phyloP scores from a whole-genome alignment of 2,329 filamentous ascomycete genomes.

The Acrocalymma vagum region DNA sequence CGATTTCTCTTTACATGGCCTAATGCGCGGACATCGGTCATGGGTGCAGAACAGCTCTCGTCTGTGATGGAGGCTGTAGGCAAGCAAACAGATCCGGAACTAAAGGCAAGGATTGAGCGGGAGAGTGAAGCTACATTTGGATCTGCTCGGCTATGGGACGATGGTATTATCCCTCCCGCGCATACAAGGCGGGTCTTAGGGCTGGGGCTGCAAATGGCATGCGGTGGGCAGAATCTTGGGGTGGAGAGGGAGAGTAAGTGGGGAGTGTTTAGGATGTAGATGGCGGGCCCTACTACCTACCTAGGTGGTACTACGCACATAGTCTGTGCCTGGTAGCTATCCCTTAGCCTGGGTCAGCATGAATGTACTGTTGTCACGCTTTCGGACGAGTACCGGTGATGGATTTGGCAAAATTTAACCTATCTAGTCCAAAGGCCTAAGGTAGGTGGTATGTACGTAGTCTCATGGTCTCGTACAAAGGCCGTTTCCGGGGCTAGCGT shows the following conservation, averaged over 20 bases:
- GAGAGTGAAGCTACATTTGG: constrained; percentile 92
- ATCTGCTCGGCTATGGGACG: constrained; percentile 85
- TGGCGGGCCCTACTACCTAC: too few species aligned
- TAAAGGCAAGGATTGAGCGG: constrained; percentile 84
- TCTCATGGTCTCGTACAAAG: too few species aligned
- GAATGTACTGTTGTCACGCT: too few species aligned
- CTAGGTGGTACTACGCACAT: too few species aligned
- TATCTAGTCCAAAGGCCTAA: too few species aligned
- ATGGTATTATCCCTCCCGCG: constrained; percentile 59
- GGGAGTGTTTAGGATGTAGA: constrained; percentile 53
- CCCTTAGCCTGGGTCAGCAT: too few species aligned
- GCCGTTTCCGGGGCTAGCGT: too few species aligned
- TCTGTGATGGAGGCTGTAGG: constrained; percentile 96
- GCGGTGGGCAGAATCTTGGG: constrained; percentile 48
- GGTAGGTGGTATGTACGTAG: too few species aligned
- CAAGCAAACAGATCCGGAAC: constrained; percentile 78
- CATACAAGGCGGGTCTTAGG: constrained; percentile 60
- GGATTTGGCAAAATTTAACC: too few species aligned
- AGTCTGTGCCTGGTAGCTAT: too few species aligned
- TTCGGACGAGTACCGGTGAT: too few species aligned
- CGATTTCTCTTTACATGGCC: constrained; percentile 97
- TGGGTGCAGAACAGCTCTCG: constrained; percentile 92
- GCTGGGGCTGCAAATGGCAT: constrained; percentile 56
- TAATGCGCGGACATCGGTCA: constrained; percentile 93
- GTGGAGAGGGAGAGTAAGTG: constrained; percentile 45